A percentile compares a stretch with the other conserved stretches of the same genome.
These are phyloP conservation scores for Gossypium rotundifolium DNA, from an alignment of 345 rosid genomes.

Conservation along the genomic window DNA sequence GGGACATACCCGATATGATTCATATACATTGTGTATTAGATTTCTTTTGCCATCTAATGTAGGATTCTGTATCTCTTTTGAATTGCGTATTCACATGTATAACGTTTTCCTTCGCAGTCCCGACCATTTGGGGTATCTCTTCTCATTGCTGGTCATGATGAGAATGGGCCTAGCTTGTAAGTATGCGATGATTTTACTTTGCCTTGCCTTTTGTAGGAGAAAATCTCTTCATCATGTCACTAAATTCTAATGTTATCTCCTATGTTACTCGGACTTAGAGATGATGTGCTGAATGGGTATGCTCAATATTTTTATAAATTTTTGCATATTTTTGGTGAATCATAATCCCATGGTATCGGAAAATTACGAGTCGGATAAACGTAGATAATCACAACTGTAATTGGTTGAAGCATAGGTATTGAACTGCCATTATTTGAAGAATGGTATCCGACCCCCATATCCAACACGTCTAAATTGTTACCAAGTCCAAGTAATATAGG, in stretches of 20 bases:
- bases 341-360: too few species aligned
- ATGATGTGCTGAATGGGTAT: too few species aligned
- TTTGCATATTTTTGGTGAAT: too few species aligned
- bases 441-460: neutral
- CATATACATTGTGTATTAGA: neutral
- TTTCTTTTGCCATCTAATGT: neutral
- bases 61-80: neutral
- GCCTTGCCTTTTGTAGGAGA: neutral
- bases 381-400: too few species aligned
- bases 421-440: neutral
- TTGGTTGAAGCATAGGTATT: neutral
- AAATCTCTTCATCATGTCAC: neutral
- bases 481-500: too few species aligned
- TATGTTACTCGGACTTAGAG: too few species aligned
- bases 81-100: slow-evolving; percentile 2
- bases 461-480: too few species aligned
- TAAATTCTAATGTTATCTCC: neutral
- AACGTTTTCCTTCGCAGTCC: slow-evolving; percentile 45
- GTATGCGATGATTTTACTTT: slow-evolving; percentile 17
- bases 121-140: slow-evolving; percentile 98
- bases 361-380: too few species aligned
- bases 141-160: slow-evolving; percentile 96
- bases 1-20: neutral
- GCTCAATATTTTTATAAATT: too few species aligned
- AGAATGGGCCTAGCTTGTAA: slow-evolving; percentile 95